These are phyloP conservation scores for Podospora pseudopauciseta DNA, from an alignment of 495 filamentous ascomycete genomes.

Conservation along the genomic window DNA sequence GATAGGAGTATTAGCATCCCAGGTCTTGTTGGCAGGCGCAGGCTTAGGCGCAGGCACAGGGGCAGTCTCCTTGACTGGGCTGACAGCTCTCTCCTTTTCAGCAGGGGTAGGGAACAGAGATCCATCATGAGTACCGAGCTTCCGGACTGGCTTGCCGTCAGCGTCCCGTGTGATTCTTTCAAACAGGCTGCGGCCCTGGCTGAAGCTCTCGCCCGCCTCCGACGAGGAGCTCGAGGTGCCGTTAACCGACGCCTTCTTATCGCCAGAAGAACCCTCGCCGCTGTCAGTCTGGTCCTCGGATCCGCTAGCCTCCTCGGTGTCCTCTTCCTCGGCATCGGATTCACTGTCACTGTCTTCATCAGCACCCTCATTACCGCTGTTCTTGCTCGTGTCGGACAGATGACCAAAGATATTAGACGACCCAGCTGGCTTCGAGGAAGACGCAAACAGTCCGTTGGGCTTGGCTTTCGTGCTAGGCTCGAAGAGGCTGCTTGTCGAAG, in stretches of 20 bases:
- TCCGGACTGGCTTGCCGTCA: slow-evolving; percentile 48
- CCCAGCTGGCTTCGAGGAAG: slow-evolving; percentile 21
- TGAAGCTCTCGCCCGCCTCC: slow-evolving; percentile 33
- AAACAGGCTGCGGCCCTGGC: slow-evolving; percentile 51
- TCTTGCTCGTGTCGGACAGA: slow-evolving; percentile 52
- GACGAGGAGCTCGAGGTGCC: slow-evolving; percentile 33
- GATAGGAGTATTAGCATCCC: slow-evolving; percentile 37
- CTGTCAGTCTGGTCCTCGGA: slow-evolving; percentile 22
- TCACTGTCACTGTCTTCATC: slow-evolving; percentile 48
- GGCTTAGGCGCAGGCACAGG: slow-evolving; percentile 1
- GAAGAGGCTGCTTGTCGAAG: neutral
- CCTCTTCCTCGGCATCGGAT: slow-evolving; percentile 41
- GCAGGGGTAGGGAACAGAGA: slow-evolving; percentile 27
- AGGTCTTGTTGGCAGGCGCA: slow-evolving; percentile 46
- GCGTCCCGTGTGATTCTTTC: slow-evolving; percentile 51
- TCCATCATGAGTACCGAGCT: slow-evolving; percentile 24
- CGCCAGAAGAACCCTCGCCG: slow-evolving; percentile 34
- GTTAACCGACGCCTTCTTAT: slow-evolving; percentile 21
- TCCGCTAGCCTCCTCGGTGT: slow-evolving; percentile 27
- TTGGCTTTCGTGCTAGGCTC: neutral
- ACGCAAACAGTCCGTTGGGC: slow-evolving; percentile 30
- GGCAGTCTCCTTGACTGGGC: slow-evolving; percentile 35
- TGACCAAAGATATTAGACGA: slow-evolving; percentile 60
- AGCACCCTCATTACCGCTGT: slow-evolving; percentile 42
- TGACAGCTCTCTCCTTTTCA: slow-evolving; percentile 31